Conservation (phyloP, 257 asterid genomes). For the Plectranthus barbatus region DNA sequence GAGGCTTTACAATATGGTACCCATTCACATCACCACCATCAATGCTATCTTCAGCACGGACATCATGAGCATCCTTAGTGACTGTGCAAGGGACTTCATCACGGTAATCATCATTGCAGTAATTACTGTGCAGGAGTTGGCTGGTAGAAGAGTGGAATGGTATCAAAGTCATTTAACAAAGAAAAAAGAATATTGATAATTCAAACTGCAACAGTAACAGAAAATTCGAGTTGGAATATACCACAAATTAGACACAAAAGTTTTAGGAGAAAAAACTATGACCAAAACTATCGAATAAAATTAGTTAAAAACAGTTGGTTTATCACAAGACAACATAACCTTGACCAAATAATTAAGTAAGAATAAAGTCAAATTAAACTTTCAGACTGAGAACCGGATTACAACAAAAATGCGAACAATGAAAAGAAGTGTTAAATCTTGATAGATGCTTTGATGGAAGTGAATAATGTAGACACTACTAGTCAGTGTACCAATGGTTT, state of each 20-base stretch:
- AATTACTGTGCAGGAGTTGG: conserved; percentile 28
- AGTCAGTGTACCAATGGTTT: conserved; percentile 16
- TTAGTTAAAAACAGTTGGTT: neutral
- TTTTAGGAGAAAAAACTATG: too few species aligned
- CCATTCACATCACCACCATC: conserved; percentile 16
- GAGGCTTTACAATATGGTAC: conserved; percentile 27
- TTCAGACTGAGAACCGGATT: conserved; percentile 1
- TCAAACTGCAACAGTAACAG: neutral
- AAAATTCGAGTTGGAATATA: neutral
- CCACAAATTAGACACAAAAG: neutral
- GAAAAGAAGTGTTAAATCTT: neutral
- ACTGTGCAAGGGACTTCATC: conserved; percentile 22
- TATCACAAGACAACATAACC: neutral
- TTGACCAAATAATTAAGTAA: neutral
- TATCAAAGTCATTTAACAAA: neutral
- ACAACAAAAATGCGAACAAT: neutral
- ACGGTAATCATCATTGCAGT: conserved; percentile 26
- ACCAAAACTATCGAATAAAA: neutral
- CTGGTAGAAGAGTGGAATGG: conserved; percentile 18
- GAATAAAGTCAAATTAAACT: neutral
- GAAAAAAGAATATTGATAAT: neutral
- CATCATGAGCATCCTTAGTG: conserved; percentile 8
- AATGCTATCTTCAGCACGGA: conserved; percentile 11
- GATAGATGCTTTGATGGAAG: neutral
- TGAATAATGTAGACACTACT: conserved; percentile 10